A percentile compares a stretch with the other conserved stretches of the same genome.
These are phyloP conservation scores for Sporisorium scitamineum DNA, from an alignment of 1,284 basidiomycete genomes.

Conservation along the genomic window DNA sequence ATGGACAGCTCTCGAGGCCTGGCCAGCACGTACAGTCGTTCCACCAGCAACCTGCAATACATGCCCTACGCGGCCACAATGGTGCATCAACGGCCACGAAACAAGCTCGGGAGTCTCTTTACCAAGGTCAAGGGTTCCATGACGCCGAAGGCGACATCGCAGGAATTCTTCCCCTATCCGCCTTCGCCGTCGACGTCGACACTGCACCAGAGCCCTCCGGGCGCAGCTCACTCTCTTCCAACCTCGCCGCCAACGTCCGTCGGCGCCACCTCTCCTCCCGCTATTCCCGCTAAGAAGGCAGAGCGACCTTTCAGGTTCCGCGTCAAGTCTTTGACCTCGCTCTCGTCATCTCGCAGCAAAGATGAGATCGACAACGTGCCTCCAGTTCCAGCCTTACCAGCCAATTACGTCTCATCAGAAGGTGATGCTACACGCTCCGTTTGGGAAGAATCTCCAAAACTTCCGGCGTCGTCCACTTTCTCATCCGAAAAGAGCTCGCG, in stretches of 20 bases:
- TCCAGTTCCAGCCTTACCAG: constrained; percentile 25
- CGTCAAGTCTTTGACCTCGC: constrained; percentile 38
- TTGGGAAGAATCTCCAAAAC: constrained; percentile 30
- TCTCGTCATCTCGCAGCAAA: constrained; percentile 31
- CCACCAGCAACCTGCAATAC: constrained; percentile 28
- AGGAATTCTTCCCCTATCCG: neutral
- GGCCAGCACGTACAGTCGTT: constrained; percentile 34
- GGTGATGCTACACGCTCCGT: constrained; percentile 14
- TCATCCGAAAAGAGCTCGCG: constrained; percentile 23
- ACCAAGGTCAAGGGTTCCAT: constrained; percentile 28
- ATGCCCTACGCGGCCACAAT: neutral
- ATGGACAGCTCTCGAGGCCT: constrained; percentile 28
- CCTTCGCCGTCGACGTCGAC: constrained; percentile 7
- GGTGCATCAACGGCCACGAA: constrained; percentile 12
- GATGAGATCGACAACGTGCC: constrained; percentile 10
- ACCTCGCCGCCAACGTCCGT: constrained; percentile 8
- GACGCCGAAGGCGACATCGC: constrained; percentile 20
- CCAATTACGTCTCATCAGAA: constrained; percentile 14
- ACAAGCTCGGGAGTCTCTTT: constrained; percentile 34
- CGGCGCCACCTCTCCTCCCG: neutral
- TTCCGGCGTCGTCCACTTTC: constrained; percentile 21
- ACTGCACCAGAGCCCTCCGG: neutral
- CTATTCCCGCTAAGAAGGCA: constrained; percentile 1
- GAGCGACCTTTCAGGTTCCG: constrained; percentile 25
- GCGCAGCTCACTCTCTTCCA: neutral